These are phyloP conservation scores for Talaromyces ruber DNA, from an alignment of 495 filamentous ascomycete genomes.

Conservation along the genomic window DNA sequence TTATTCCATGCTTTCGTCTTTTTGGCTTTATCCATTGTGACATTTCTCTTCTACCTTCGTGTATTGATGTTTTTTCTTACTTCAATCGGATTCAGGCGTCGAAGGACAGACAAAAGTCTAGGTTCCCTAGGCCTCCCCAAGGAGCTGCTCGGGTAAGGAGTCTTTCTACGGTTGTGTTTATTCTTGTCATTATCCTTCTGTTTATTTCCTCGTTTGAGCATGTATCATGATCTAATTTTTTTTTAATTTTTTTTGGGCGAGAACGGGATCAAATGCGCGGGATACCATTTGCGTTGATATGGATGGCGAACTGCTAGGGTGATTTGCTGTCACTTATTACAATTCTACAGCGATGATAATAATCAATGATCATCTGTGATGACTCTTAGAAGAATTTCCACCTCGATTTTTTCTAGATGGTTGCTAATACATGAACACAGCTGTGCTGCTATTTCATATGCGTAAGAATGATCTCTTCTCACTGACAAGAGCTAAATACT, in stretches of 20 bases:
- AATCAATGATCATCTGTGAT: not conserved
- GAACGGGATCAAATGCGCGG: not conserved
- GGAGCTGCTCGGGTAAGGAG: not conserved
- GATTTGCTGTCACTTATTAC: not conserved
- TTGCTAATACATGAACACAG: too few relatives aligned
- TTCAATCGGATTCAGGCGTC: not conserved
- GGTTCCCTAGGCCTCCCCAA: not conserved
- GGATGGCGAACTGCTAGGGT: constrained; percentile 2
- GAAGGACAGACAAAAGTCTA: not conserved
- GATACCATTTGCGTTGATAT: constrained; percentile 6
- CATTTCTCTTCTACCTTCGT: not conserved
- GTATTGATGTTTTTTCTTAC: not conserved
- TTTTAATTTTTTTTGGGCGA: constrained; percentile 8
- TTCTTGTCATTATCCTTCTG: not conserved
- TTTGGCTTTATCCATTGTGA: not conserved
- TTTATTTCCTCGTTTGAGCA: not conserved
- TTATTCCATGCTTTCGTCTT: not conserved
- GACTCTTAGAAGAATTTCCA: too few relatives aligned
- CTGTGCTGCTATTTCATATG: too few relatives aligned
- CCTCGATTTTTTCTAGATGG: too few relatives aligned
- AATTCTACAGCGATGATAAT: not conserved
- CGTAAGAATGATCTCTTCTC: too few relatives aligned
- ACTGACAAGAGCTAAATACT: not conserved
- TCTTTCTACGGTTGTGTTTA: not conserved
- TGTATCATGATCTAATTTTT: constrained; percentile 6